Percentiles rank a stretch among this genome's conserved stretches.
phyloP scores from a whole-genome alignment of 768 basidiomycete species.

The Royoungia palumana region DNA sequence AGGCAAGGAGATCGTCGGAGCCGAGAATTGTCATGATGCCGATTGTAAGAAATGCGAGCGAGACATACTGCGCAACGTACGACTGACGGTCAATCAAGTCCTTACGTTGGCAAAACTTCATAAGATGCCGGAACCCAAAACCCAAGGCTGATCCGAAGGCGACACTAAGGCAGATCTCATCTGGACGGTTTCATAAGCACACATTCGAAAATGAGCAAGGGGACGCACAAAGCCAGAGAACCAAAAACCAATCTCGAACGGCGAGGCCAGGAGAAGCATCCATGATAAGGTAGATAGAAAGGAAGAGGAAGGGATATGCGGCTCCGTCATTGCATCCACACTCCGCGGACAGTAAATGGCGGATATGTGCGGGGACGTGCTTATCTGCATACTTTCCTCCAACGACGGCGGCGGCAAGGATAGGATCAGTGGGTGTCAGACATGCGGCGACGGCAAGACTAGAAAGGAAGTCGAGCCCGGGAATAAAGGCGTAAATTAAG shows the following conservation, averaged over 20 bases:
- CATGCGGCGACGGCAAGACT: slow-evolving; percentile 89
- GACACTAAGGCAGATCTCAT: slow-evolving; percentile 74
- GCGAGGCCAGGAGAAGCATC: slow-evolving; percentile 61
- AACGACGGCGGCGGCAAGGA: slow-evolving; percentile 50
- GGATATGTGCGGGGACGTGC: slow-evolving; percentile 86
- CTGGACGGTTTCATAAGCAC: slow-evolving; percentile 36
- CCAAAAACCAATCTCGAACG: slow-evolving; percentile 82
- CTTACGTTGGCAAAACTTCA: slow-evolving; percentile 87
- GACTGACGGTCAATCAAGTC: slow-evolving; percentile 92
- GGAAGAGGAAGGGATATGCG: slow-evolving; percentile 89
- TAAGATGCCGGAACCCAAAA: slow-evolving; percentile 77
- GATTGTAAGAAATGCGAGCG: slow-evolving; percentile 78
- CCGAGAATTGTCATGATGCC: slow-evolving; percentile 84
- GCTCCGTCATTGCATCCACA: slow-evolving; percentile 96
- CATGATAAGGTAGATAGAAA: slow-evolving; percentile 83
- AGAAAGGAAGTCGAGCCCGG: slow-evolving; percentile 84
- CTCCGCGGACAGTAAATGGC: slow-evolving; percentile 64
- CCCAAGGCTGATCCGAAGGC: slow-evolving; percentile 75
- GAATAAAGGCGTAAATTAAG: slow-evolving; percentile 89
- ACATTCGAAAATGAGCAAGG: not conserved
- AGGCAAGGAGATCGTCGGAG: slow-evolving; percentile 90
- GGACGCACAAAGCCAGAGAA: slow-evolving; percentile 79
- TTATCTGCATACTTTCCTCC: slow-evolving; percentile 98
- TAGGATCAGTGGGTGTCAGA: slow-evolving; percentile 75
- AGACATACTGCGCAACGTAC: slow-evolving; percentile 89